phyloP scores from a whole-genome alignment of 768 basidiomycete genomes.

The Auricularia sp. region DNA sequence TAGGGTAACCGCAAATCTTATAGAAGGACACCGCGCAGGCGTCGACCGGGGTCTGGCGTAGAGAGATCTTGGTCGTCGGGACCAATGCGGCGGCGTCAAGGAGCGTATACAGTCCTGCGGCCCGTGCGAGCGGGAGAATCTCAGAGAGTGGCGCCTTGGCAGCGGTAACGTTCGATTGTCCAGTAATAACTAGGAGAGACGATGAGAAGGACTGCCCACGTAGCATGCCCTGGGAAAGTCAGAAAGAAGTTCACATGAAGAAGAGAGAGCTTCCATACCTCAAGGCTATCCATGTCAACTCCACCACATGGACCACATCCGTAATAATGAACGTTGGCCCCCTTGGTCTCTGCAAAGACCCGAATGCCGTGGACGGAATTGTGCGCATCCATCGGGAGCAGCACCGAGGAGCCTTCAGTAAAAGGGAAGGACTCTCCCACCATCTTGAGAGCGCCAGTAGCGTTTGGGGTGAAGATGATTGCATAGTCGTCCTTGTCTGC shows the following conservation, averaged over 20 bases:
- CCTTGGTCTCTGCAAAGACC: conserved; percentile 49
- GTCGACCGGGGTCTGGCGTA: conserved; percentile 37
- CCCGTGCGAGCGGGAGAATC: not conserved
- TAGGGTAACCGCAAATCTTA: conserved; percentile 12
- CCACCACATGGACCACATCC: conserved; percentile 55
- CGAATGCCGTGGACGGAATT: conserved; percentile 80
- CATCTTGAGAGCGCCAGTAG: conserved; percentile 69
- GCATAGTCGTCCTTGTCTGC: conserved; percentile 62
- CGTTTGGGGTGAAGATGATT: conserved; percentile 74
- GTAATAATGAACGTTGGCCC: conserved; percentile 54
- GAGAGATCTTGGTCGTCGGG: conserved; percentile 57
- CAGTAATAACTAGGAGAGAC: conserved; percentile 65
- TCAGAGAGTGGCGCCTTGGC: conserved; percentile 47
- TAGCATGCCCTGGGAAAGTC: conserved; percentile 38
- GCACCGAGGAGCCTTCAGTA: conserved; percentile 39
- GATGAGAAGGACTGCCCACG: conserved; percentile 40
- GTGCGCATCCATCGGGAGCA: conserved; percentile 70
- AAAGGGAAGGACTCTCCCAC: conserved; percentile 78
- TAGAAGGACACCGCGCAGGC: conserved; percentile 11
- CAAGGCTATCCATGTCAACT: conserved; percentile 44
- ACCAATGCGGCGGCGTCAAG: conserved; percentile 76
- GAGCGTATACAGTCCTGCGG: conserved; percentile 41
- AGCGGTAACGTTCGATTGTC: conserved; percentile 75
- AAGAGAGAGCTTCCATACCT: conserved; percentile 32
- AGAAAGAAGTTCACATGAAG: conserved; percentile 4